Evolutionary conservation across 179 eudicot species (phyloP).

Genomic region (Drosera spatulata): DNA sequence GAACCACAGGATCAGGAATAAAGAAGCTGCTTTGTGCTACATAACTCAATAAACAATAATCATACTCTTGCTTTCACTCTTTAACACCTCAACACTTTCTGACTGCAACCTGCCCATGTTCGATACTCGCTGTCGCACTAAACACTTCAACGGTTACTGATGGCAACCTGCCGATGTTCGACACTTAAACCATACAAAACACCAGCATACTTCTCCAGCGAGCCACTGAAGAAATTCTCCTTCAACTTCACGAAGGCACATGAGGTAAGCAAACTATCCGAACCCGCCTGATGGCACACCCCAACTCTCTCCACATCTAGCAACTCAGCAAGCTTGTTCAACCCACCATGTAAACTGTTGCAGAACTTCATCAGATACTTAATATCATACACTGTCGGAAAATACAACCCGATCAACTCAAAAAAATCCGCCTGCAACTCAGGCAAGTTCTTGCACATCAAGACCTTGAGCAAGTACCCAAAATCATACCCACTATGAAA

Average conservation of each 20-base stretch:
- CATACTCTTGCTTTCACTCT: too few species aligned
- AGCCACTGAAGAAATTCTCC: slow-evolving; percentile 55
- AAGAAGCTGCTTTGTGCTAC: too few species aligned
- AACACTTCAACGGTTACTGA: too few species aligned
- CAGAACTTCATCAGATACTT: slow-evolving; percentile 76
- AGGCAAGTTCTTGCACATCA: slow-evolving; percentile 49
- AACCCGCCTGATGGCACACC: slow-evolving; percentile 66
- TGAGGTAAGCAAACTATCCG: slow-evolving; percentile 69
- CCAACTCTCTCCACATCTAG: slow-evolving; percentile 71
- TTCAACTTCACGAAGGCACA: slow-evolving; percentile 66
- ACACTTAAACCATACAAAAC: slow-evolving; percentile 27
- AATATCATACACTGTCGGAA: slow-evolving; percentile 58
- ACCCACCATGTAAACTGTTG: slow-evolving; percentile 60
- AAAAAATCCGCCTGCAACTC: slow-evolving; percentile 54
- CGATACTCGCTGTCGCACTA: too few species aligned
- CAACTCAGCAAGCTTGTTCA: slow-evolving; percentile 66
- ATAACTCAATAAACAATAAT: too few species aligned
- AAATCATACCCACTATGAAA: slow-evolving; percentile 76
- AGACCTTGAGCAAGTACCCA: slow-evolving; percentile 63
- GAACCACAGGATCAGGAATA: too few species aligned
- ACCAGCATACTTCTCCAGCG: slow-evolving; percentile 37
- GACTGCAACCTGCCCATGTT: too few species aligned
- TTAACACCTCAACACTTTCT: too few species aligned
- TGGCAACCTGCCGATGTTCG: slow-evolving; percentile 27
- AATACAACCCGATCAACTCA: slow-evolving; percentile 38